phyloP scores from a whole-genome alignment of 129 eudicot species.

The Artemisia annua region DNA sequence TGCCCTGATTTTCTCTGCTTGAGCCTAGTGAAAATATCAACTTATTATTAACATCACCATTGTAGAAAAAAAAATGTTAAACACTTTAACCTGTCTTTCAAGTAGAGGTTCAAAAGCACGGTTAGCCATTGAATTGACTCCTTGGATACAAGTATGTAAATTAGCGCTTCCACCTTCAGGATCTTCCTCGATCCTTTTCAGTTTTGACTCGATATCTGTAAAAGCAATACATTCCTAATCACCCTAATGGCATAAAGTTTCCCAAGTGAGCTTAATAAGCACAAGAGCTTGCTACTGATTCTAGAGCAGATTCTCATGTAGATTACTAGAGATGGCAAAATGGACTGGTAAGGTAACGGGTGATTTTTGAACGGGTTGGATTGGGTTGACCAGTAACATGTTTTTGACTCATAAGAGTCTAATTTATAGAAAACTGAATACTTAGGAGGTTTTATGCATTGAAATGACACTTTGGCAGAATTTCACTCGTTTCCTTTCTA shows the following conservation, averaged over 20 bases:
- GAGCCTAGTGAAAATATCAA: constrained; percentile 56
- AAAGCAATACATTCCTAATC: constrained; percentile 18
- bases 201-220: constrained; percentile 85
- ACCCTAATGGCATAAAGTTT: background rate
- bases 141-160: constrained; percentile 63
- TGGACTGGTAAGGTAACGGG: background rate
- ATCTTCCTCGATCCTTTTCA: constrained; percentile 86
- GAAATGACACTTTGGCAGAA: background rate
- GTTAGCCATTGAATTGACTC: constrained; percentile 71
- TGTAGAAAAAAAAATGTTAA: constrained; percentile 1
- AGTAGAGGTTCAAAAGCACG: constrained; percentile 89
- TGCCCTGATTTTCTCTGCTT: constrained; percentile 92
- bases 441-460: background rate
- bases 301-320: background rate
- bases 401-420: background rate
- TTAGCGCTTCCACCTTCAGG: constrained; percentile 94
- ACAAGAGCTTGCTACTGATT: background rate
- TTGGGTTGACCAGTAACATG: background rate
- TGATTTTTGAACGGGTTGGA: background rate
- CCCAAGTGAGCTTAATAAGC: background rate
- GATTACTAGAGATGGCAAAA: background rate
- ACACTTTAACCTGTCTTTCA: constrained; percentile 79
- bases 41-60: background rate
- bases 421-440: background rate
- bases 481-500: background rate